phyloP scores from a whole-genome alignment of 2,329 filamentous ascomycete species.

The Akanthomyces uredinophilus region DNA sequence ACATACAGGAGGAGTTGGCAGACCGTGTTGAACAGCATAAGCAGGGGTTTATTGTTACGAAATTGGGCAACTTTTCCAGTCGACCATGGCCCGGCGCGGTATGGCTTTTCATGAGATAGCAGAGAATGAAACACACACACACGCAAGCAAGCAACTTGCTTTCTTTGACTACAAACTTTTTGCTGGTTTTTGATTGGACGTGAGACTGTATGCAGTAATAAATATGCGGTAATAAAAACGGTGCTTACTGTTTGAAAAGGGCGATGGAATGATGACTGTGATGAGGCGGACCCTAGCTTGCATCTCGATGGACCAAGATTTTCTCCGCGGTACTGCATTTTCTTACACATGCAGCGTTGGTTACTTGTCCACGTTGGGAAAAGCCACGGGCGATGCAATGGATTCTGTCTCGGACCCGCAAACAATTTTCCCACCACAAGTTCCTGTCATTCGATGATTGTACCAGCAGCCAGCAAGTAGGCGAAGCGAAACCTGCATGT shows the following conservation, averaged over 20 bases:
- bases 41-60: constrained; percentile 4
- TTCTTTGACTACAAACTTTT: neutral
- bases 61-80: neutral
- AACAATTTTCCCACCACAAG: neutral
- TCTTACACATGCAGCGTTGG: too few relatives aligned
- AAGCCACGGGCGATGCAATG: neutral
- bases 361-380: too few relatives aligned
- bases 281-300: neutral
- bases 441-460: neutral
- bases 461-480: too few relatives aligned
- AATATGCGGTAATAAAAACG: neutral
- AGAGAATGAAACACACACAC: constrained; percentile 9
- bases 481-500: neutral
- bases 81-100: neutral
- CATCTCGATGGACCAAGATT: neutral
- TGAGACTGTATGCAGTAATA: neutral
- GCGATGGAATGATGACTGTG: constrained; percentile 8
- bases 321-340: too few relatives aligned
- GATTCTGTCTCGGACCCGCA: neutral
- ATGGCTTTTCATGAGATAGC: constrained; percentile 7
- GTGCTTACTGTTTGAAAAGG: neutral
- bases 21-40: neutral
- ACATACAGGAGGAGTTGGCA: constrained; percentile 1
- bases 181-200: neutral
- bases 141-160: constrained; percentile 2